Evolutionary conservation across 225 moss, liverwort and hornwort species (phyloP).

Genomic region (Sphagnum contortum): DNA sequence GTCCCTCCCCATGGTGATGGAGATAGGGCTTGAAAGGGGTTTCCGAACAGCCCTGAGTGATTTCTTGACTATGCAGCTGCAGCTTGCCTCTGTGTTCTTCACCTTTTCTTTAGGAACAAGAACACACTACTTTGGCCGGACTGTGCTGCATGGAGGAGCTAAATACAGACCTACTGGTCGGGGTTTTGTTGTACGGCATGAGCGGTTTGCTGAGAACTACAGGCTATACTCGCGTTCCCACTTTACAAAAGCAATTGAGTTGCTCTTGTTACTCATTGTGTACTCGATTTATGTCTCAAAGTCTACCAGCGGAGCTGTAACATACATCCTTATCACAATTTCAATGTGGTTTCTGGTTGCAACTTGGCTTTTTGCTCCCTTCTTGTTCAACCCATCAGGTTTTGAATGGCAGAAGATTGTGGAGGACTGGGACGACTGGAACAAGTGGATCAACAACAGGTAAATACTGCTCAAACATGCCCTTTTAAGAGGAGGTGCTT

Average conservation of each 20-base stretch:
- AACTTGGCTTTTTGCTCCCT: slow-evolving; percentile 89
- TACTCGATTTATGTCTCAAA: slow-evolving; percentile 67
- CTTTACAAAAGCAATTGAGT: slow-evolving; percentile 85
- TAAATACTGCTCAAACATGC: slow-evolving; percentile 1
- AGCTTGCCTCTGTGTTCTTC: slow-evolving; percentile 89
- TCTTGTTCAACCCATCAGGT: slow-evolving; percentile 93
- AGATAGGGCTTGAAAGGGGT: slow-evolving; percentile 89
- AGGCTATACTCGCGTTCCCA: slow-evolving; percentile 91
- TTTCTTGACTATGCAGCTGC: slow-evolving; percentile 91
- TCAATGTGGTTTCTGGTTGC: slow-evolving; percentile 96
- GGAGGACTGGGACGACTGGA: slow-evolving; percentile 99
- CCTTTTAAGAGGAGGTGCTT: too few relatives aligned
- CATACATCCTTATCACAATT: slow-evolving; percentile 71
- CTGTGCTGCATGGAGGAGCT: slow-evolving; percentile 87
- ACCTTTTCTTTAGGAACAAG: slow-evolving; percentile 93
- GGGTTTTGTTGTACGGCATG: slow-evolving; percentile 93
- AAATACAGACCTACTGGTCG: slow-evolving; percentile 90
- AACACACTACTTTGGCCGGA: slow-evolving; percentile 89
- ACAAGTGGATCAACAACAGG: slow-evolving; percentile 88
- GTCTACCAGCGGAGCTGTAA: slow-evolving; percentile 58
- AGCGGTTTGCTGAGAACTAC: slow-evolving; percentile 95
- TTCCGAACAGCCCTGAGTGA: slow-evolving; percentile 87
- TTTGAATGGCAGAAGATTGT: slow-evolving; percentile 99
- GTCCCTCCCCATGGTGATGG: slow-evolving; percentile 99
- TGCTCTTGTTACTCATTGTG: slow-evolving; percentile 71